Base-by-base conservation (phyloP, 1,284 basidiomycete genomes). In the Moesziomyces globuligerus region DNA sequence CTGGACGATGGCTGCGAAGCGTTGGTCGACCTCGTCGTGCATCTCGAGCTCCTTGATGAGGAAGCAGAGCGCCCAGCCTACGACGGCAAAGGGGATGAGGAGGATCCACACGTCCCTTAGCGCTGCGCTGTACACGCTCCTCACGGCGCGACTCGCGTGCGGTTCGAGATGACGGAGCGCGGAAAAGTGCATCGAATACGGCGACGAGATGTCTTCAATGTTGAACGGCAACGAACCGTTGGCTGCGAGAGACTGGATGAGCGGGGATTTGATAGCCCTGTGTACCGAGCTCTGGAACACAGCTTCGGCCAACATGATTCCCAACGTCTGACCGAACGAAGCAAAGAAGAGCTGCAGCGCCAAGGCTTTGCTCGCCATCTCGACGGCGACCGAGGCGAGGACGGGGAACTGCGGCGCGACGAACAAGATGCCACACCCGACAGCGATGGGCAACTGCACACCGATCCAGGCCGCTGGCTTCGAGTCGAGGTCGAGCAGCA, bases 321-420 rank as follows among this genome's bases (percentile, higher is more conserved):
- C 70, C 4, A 72, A 37, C 5, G 70, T 72, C 37, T 72, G 64
- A n/a, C 50, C 55, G 28, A 64, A 69, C 9, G 59, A 69, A 8
- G 58, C 56, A 13, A 64, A 65, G 53, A 61, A 62, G 21, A 67
- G 46, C 23, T 59, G 52, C 25, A 65, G 23, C 0, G 69, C 69
- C 1, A 72, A 40, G 0, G 65, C 69, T 23, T 50, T 53, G 7
- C 48, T 42, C 5, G 65, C 58, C 34, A 72, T 25, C 23, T 57
- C 34, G n/a, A 59, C 42, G 1, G 53, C 44, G 11, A 67, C 54
- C 0, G 65, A 50, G 2, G 69, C 69, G 0, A 72, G 47, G 1
- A 64, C 51, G n/a, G 69, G 59, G 36, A 72, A 72, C 18, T 72
- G 69, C 3, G 69, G 65, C 3, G 65, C 55, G 15, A 69, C 65